Evolutionary conservation across 1,139 yeast genomes (phyloP), one percentile per base, ranked within the genome.

Genomic region (Diutina rugosa): DNA sequence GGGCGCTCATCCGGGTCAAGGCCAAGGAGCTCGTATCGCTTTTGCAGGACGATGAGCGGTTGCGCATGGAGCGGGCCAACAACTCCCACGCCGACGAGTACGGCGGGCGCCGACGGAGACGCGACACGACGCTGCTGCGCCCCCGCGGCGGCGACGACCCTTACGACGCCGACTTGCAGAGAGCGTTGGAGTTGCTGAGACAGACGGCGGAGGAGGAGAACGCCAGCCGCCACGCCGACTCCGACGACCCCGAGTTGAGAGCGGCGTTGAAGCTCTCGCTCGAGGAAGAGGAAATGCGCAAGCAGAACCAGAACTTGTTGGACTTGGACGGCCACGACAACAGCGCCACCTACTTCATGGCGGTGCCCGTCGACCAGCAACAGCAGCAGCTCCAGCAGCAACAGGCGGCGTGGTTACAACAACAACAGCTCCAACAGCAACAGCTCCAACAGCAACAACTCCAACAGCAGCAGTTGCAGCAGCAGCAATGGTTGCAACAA

Each of bases 21-120:
- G 98, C 99, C 12, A 89, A 87, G 68, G 97, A 90, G 64, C 76
- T 93, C 70, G 91, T 96, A 0, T 72, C 86, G 21, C 72, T 93
- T 59, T 73, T 93, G 64, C 77, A 80, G 63, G 96, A 93, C 67
- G 95, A 89, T 61, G 97, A 90, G 64, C 78, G 96, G 63, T 78
- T 93, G 63, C 76, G 80, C 55, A 81, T 80, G 59, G 98, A 89
- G 69, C 78, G 99, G 45, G 53, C 53, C n/a, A 49, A 49, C 16
- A 49, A 49, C 26, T 26, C 53, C 28, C n/a, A 30, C 21, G 41
- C 12, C 21, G 26, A 32, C 44, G 21, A 28, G 12, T 14, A 28
- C 14, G 41, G 67, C 57, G 67, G 72, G 55, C 64, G 69, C 35
- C 70, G 70, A 55, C 56, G 60, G 14, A 16, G 51, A 49, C 61